Percentiles rank a stretch among this genome's conserved stretches.
These are phyloP conservation scores for Cystofilobasidium ferigula DNA, from an alignment of 768 basidiomycete genomes.

Conservation along the genomic window DNA sequence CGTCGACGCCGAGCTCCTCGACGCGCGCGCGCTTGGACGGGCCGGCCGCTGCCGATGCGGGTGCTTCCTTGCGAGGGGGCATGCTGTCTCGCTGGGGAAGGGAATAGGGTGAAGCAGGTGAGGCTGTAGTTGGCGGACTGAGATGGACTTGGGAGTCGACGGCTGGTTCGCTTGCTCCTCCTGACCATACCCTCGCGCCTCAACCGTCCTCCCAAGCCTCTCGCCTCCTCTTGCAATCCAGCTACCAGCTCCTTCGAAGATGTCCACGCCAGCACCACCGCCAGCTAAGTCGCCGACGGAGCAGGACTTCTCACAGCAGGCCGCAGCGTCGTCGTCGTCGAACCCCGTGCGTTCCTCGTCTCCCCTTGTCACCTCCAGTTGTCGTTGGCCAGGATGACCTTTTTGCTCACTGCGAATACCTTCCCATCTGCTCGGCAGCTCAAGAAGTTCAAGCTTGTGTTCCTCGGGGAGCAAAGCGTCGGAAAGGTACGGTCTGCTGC, in stretches of 20 bases:
- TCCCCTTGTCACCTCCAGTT: too few species aligned
- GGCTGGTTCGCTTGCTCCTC: too few species aligned
- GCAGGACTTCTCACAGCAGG: constrained; percentile 22
- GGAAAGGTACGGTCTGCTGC: constrained; percentile 49
- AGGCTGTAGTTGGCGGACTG: neutral
- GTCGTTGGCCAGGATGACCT: too few species aligned
- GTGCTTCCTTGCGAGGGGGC: constrained; percentile 16
- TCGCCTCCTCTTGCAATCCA: neutral
- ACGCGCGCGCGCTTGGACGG: constrained; percentile 13
- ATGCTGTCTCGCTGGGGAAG: neutral
- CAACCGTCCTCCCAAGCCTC: too few species aligned
- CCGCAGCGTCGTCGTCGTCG: constrained; percentile 7
- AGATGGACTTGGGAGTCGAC: too few species aligned
- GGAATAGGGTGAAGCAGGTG: too few species aligned
- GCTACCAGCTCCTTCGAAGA: too few species aligned
- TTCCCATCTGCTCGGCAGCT: constrained; percentile 41
- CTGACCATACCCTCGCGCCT: too few species aligned
- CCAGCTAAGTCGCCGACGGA: constrained; percentile 21
- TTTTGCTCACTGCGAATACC: too few species aligned
- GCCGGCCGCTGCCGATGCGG: constrained; percentile 6
- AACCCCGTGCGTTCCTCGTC: constrained; percentile 20
- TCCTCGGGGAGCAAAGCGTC: constrained; percentile 93
- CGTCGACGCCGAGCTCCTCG: constrained; percentile 5
- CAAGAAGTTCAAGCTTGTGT: constrained; percentile 91
- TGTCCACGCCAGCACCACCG: constrained; percentile 17